A percentile compares a stretch with the other conserved stretches of the same genome.
Conservation (phyloP, 2,329 filamentous ascomycete genomes). For the Aspergillus eucalypticola region DNA sequence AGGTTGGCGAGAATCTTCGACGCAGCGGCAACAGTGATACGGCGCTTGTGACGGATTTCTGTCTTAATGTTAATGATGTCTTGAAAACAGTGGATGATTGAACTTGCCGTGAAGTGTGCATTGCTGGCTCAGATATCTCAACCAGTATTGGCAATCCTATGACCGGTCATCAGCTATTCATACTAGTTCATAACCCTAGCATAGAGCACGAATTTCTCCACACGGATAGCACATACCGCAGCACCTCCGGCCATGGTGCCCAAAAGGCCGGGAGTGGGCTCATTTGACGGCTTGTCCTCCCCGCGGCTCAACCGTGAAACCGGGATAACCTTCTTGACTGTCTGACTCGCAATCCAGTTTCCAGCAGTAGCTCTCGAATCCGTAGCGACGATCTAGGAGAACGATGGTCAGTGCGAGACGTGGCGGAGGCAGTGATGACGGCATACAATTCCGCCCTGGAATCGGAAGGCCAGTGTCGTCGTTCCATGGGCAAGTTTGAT, state of each 20-base stretch:
- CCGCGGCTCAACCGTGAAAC: conserved; percentile 43
- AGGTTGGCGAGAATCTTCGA: conserved; percentile 98
- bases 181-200: not conserved
- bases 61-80: conserved; percentile 16
- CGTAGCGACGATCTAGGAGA: conserved; percentile 75
- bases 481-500: conserved; percentile 99
- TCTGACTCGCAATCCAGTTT: conserved; percentile 99
- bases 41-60: conserved; percentile 95
- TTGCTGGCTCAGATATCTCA: conserved; percentile 97
- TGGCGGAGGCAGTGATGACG: not conserved
- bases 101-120: conserved; percentile 80
- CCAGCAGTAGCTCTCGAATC: conserved; percentile 96
- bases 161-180: conserved; percentile 13
- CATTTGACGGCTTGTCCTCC: conserved; percentile 37
- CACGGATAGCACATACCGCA: conserved; percentile 56
- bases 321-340: conserved; percentile 96
- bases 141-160: conserved; percentile 98
- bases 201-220: not conserved
- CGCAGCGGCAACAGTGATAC: conserved; percentile 94
- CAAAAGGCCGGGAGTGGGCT: conserved; percentile 59
- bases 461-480: conserved; percentile 95
- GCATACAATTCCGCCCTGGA: conserved; percentile 82
- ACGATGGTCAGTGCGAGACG: not conserved
- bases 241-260: conserved; percentile 98
- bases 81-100: not conserved